Percentiles rank a stretch among this genome's conserved stretches.
Conservation (phyloP, 257 asterid genomes). For the Solanum peruvianum region DNA sequence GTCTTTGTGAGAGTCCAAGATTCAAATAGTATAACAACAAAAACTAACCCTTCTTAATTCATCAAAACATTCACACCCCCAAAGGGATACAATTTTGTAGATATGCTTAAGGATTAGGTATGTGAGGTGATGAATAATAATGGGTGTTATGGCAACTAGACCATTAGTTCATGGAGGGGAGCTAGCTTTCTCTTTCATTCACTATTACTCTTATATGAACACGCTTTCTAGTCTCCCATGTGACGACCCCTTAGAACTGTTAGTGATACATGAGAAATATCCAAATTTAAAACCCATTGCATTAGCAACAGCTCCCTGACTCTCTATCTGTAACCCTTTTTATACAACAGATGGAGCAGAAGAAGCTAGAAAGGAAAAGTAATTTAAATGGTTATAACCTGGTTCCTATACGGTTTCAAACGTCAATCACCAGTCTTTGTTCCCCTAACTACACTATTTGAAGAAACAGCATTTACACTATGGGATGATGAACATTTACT, state of each 20-base stretch:
- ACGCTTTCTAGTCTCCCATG: not conserved
- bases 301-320: not conserved
- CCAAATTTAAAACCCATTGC: not conserved
- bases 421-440: conserved; percentile 31
- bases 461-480: conserved; percentile 70
- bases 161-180: not conserved
- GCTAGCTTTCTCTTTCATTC: not conserved
- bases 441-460: conserved; percentile 59
- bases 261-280: not conserved
- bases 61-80: not conserved
- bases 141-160: not conserved
- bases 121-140: not conserved
- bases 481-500: conserved; percentile 79
- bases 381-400: not conserved
- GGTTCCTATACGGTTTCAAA: conserved; percentile 2
- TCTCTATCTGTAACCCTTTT: not conserved
- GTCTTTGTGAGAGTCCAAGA: not conserved
- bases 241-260: not conserved
- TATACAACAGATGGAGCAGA: not conserved
- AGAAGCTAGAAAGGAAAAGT: not conserved
- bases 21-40: not conserved
- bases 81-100: not conserved
- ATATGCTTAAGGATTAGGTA: not conserved
- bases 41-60: not conserved
- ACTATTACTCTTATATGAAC: not conserved